Evolutionary conservation across 805 yeast species (phyloP).

Genomic region (Schwanniomyces yamadae): DNA sequence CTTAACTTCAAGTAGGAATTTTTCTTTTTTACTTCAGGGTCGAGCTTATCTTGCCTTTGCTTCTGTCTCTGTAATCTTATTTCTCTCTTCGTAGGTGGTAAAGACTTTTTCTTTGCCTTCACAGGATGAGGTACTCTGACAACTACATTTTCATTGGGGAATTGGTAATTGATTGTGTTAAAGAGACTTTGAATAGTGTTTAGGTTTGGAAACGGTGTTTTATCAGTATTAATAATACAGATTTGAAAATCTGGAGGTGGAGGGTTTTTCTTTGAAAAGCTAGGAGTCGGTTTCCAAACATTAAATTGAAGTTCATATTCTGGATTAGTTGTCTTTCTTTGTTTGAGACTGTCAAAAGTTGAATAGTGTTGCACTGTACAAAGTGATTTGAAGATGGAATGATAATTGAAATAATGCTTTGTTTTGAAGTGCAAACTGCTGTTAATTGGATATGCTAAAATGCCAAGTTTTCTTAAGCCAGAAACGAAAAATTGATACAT

Average conservation of each 20-base stretch:
- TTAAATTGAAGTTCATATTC: slow-evolving; percentile 47
- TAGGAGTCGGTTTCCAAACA: slow-evolving; percentile 81
- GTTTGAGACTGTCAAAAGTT: slow-evolving; percentile 11
- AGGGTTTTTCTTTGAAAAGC: slow-evolving; percentile 69
- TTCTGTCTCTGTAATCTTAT: slow-evolving; percentile 19
- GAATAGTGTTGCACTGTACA: slow-evolving; percentile 17
- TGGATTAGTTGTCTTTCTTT: slow-evolving; percentile 3
- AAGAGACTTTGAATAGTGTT: slow-evolving; percentile 37
- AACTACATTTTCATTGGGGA: slow-evolving; percentile 2
- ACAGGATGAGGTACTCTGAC: background rate
- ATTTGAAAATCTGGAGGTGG: slow-evolving; percentile 75
- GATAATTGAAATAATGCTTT: slow-evolving; percentile 27
- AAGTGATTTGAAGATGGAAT: slow-evolving; percentile 22
- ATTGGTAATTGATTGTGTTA: slow-evolving; percentile 13
- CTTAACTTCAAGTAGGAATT: slow-evolving; percentile 27
- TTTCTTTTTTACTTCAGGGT: slow-evolving; percentile 20
- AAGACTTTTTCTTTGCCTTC: slow-evolving; percentile 11
- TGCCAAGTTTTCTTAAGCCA: slow-evolving; percentile 8
- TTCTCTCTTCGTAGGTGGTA: slow-evolving; percentile 26
- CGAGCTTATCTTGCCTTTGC: slow-evolving; percentile 28
- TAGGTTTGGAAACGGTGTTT: slow-evolving; percentile 46
- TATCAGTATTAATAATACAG: slow-evolving; percentile 51
- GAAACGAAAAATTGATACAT: background rate
- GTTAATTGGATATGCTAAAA: slow-evolving; percentile 13
- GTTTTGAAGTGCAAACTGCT: slow-evolving; percentile 17